Conservation (phyloP, 2,329 filamentous ascomycete species). For the Colletotrichum sp. region DNA sequence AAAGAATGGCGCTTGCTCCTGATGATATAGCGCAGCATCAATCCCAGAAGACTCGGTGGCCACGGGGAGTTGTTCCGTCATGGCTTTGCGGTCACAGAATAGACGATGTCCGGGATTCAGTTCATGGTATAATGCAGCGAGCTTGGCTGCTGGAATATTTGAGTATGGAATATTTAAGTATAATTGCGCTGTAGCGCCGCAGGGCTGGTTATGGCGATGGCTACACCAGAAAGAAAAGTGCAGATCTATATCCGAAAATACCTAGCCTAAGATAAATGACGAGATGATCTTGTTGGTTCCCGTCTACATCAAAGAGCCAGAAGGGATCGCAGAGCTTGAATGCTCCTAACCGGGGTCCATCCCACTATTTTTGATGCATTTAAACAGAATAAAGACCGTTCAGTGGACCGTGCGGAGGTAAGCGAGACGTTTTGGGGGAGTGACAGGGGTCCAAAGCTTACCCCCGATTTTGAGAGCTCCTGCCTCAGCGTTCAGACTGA, state of each 20-base stretch:
- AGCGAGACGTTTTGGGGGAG: neutral
- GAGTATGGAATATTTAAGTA: neutral
- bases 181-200: neutral
- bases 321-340: neutral
- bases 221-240: neutral
- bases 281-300: neutral
- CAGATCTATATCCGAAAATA: neutral
- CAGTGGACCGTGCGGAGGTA: neutral
- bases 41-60: neutral
- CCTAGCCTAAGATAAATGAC: neutral
- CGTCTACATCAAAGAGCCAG: neutral
- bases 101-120: neutral
- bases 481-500: neutral
- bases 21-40: neutral
- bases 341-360: neutral
- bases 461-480: neutral
- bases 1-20: constrained; percentile 1
- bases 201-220: neutral
- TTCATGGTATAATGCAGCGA: neutral
- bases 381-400: neutral
- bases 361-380: neutral
- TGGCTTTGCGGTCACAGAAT: neutral
- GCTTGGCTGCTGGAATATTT: neutral
- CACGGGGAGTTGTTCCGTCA: neutral
- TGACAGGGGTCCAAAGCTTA: neutral